Conservation (phyloP, 139 green algal species). For the Picochlorum sp. region DNA sequence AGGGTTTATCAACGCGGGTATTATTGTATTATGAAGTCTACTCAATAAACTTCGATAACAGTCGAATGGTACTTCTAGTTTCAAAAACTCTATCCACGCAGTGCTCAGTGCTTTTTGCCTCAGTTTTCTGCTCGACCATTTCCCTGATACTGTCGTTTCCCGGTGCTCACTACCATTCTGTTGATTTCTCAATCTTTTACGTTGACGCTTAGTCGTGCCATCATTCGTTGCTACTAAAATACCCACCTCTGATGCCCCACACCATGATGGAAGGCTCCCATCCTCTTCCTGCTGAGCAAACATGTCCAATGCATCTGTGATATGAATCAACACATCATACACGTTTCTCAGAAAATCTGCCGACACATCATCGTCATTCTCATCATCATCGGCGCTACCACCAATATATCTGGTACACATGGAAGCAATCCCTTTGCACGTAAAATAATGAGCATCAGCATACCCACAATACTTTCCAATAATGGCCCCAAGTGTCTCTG, state of each 20-base stretch:
- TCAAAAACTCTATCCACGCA: conserved; percentile 78
- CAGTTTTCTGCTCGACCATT: conserved; percentile 48
- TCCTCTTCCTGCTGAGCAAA: conserved; percentile 3
- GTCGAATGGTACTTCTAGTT: conserved; percentile 57
- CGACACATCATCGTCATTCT: not conserved
- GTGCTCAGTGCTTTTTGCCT: conserved; percentile 39
- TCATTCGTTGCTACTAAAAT: conserved; percentile 25
- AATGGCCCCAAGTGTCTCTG: conserved; percentile 42
- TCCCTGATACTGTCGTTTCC: conserved; percentile 2
- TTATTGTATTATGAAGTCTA: conserved; percentile 53
- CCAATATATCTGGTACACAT: conserved; percentile 17
- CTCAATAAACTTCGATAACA: conserved; percentile 61
- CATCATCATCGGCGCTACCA: not conserved
- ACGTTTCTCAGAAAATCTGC: conserved; percentile 19
- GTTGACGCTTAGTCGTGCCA: conserved; percentile 38
- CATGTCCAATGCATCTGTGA: not conserved
- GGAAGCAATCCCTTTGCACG: conserved; percentile 26
- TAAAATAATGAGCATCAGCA: conserved; percentile 60
- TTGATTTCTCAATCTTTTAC: conserved; percentile 47
- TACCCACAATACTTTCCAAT: conserved; percentile 31
- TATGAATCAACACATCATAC: conserved; percentile 12
- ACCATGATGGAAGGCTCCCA: conserved; percentile 48
- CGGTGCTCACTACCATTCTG: not conserved
- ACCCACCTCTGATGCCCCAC: conserved; percentile 48
- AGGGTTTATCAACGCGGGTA: conserved; percentile 69